Percentiles rank a stretch among this genome's conserved stretches.
These are phyloP conservation scores for Tuber calosporum DNA, from an alignment of 495 filamentous ascomycete genomes.

Conservation along the genomic window DNA sequence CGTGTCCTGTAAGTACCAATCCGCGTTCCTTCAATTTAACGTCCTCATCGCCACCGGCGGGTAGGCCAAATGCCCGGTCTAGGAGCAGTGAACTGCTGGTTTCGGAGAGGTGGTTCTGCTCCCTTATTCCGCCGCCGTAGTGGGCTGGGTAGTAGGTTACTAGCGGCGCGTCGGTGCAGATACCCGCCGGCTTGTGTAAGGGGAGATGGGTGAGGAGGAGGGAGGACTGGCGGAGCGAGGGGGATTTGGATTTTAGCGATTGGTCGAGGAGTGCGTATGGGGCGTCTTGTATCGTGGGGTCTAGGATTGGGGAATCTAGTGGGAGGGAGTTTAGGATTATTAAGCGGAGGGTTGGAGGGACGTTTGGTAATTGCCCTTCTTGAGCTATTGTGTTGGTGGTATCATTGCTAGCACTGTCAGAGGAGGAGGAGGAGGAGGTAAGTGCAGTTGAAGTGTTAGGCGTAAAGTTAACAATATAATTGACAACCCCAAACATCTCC, in stretches of 20 bases:
- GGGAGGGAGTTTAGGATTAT: conserved; percentile 86
- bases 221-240: conserved; percentile 51
- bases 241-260: conserved; percentile 43
- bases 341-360: conserved; percentile 58
- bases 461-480: conserved; percentile 77
- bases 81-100: conserved; percentile 61
- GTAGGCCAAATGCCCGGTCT: conserved; percentile 72
- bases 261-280: conserved; percentile 73
- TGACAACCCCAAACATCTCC: conserved; percentile 68
- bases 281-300: conserved; percentile 56
- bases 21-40: conserved; percentile 57
- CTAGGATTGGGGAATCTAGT: conserved; percentile 71
- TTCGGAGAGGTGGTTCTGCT: conserved; percentile 83
- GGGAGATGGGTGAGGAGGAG: conserved; percentile 88
- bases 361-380: conserved; percentile 42
- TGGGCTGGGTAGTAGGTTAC: conserved; percentile 62
- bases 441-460: conserved; percentile 46
- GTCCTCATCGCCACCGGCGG: conserved; percentile 50
- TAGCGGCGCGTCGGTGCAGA: conserved; percentile 76
- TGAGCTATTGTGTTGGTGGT: background rate
- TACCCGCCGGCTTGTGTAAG: conserved; percentile 69
- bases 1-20: conserved; percentile 82
- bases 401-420: background rate
- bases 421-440: conserved; percentile 28
- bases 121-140: conserved; percentile 62